phyloP scores from a whole-genome alignment of 345 rosid species.

The Brassica juncea region DNA sequence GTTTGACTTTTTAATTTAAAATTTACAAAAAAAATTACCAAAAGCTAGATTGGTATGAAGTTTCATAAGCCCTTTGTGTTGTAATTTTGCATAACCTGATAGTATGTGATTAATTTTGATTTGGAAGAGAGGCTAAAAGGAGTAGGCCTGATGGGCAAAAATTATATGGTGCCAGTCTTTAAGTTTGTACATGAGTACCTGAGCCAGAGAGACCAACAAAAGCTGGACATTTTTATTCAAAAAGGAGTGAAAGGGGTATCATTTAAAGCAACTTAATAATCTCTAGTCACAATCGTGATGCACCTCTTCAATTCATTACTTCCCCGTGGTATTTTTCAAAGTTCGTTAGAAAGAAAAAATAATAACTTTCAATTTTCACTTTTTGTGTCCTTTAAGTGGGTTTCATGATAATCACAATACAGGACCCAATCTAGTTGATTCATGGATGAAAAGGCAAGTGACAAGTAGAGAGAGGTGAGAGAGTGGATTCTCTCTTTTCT shows the following conservation, averaged over 20 bases:
- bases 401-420: conserved; percentile 35
- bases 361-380: background rate
- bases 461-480: too few species aligned
- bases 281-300: conserved; percentile 35
- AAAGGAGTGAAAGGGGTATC: conserved; percentile 25
- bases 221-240: conserved; percentile 14
- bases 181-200: conserved; percentile 33
- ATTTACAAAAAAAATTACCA: background rate
- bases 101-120: background rate
- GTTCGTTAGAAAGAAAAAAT: conserved; percentile 17
- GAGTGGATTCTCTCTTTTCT: too few species aligned
- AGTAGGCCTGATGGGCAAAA: conserved; percentile 32
- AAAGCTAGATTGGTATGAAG: background rate
- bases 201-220: conserved; percentile 41
- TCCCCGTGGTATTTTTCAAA: conserved; percentile 20
- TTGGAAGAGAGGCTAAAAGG: conserved; percentile 19
- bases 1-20: background rate
- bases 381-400: conserved; percentile 26
- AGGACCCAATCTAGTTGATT: conserved; percentile 37
- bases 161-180: conserved; percentile 29
- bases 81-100: background rate
- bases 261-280: conserved; percentile 43
- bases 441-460: conserved; percentile 29
- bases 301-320: conserved; percentile 34
- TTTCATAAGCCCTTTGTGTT: background rate